Conservation (phyloP, 352 stramenopile genomes). For the Globisporangium cederbergense region DNA sequence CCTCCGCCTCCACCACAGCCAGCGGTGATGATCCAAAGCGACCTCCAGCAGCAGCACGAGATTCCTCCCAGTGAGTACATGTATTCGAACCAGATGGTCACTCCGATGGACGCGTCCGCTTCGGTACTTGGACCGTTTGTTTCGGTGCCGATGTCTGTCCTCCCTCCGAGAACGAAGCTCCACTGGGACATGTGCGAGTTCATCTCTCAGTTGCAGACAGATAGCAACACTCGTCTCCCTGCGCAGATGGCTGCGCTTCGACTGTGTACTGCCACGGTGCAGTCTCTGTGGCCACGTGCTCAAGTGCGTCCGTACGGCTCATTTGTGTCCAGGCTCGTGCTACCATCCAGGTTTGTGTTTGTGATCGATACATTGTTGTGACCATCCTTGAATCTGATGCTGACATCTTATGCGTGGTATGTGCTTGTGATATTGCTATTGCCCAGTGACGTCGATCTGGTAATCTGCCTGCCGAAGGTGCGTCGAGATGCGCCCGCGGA, state of each 20-base stretch:
- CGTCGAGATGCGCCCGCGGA: constrained; percentile 91
- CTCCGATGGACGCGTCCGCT: constrained; percentile 28
- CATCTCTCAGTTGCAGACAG: constrained; percentile 69
- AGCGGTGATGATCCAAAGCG: constrained; percentile 14
- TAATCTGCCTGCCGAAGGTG: constrained; percentile 98
- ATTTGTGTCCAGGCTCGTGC: constrained; percentile 93
- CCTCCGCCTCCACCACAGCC: constrained; percentile 32
- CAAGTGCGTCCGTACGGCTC: constrained; percentile 97
- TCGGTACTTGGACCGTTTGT: constrained; percentile 75
- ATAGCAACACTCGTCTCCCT: constrained; percentile 61
- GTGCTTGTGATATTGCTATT: neutral
- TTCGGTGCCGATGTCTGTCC: constrained; percentile 77
- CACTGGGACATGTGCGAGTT: constrained; percentile 89
- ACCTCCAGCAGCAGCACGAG: constrained; percentile 14
- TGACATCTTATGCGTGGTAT: constrained; percentile 5
- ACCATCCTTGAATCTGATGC: neutral
- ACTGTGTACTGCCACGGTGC: constrained; percentile 77
- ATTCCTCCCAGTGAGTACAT: constrained; percentile 30
- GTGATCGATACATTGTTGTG: neutral
- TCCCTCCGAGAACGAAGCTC: constrained; percentile 80
- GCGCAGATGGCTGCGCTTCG: constrained; percentile 75
- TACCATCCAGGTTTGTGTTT: constrained; percentile 85
- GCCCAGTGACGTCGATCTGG: constrained; percentile 93
- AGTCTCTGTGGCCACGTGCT: constrained; percentile 92
- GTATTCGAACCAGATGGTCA: constrained; percentile 37